phyloP scores from a whole-genome alignment of 176 grass and related monocot species.

The Triticum urartu region DNA sequence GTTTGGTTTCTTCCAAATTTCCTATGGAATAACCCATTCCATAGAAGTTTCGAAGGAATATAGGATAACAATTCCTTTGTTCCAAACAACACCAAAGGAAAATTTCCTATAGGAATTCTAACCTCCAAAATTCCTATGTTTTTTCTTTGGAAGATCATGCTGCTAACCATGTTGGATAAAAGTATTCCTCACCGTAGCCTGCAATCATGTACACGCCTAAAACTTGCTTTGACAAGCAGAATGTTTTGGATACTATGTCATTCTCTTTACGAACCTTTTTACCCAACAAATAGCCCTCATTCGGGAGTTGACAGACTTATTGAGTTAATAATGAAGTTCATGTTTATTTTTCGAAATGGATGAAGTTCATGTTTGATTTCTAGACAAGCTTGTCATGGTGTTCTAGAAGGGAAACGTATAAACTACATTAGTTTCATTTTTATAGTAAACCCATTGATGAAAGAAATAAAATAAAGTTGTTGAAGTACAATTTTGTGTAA shows the following conservation, averaged over 20 bases:
- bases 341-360: neutral
- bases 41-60: neutral
- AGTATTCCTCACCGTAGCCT: no score
- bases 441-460: neutral
- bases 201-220: neutral
- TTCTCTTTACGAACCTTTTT: neutral
- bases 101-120: neutral
- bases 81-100: neutral
- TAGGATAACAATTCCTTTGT: neutral
- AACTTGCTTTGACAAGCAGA: neutral
- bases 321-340: neutral
- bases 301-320: neutral
- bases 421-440: neutral
- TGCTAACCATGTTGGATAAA: no score
- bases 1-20: neutral
- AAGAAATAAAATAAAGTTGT: neutral
- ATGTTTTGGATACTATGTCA: neutral
- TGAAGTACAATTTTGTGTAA: neutral
- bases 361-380: neutral
- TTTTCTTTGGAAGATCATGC: neutral
- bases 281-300: neutral
- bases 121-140: neutral
- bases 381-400: neutral
- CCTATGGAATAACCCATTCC: neutral
- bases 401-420: neutral